Evolutionary conservation across 2,329 filamentous ascomycete species (phyloP).

Genomic region (Leptographium radiaticola): DNA sequence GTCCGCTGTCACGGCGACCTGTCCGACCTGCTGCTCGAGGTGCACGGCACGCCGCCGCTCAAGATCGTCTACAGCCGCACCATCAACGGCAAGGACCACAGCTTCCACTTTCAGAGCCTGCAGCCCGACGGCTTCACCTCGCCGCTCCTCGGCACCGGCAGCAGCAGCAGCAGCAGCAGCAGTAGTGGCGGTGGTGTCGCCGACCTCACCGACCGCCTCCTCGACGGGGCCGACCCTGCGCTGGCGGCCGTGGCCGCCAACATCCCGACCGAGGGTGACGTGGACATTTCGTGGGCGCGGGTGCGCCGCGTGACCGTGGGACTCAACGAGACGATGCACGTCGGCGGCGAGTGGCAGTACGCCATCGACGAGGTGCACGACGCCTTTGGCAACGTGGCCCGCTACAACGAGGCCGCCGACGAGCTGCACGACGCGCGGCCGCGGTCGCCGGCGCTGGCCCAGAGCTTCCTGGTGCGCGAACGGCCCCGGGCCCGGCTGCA

Average conservation of each 20-base stretch:
- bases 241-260: slow-evolving; percentile 15
- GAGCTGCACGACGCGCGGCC: slow-evolving; percentile 49
- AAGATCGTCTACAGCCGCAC: slow-evolving; percentile 86
- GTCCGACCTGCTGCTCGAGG: slow-evolving; percentile 71
- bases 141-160: slow-evolving; percentile 54
- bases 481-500: slow-evolving; percentile 60
- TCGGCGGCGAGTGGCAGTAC: slow-evolving; percentile 75
- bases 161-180: slow-evolving; percentile 22
- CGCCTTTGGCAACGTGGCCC: slow-evolving; percentile 74
- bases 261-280: slow-evolving; percentile 41
- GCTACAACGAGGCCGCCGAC: slow-evolving; percentile 54
- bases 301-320: slow-evolving; percentile 64
- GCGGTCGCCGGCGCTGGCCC: slow-evolving; percentile 47
- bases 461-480: slow-evolving; percentile 76
- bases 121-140: slow-evolving; percentile 79
- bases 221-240: not conserved
- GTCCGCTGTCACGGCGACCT: slow-evolving; percentile 71
- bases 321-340: slow-evolving; percentile 77
- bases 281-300: slow-evolving; percentile 71
- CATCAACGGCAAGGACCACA: slow-evolving; percentile 71
- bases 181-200: not conserved
- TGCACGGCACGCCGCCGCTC: slow-evolving; percentile 78
- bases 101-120: slow-evolving; percentile 84
- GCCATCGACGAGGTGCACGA: slow-evolving; percentile 86
- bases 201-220: not conserved